phyloP scores from a whole-genome alignment of 352 stramenopile species.

The Pythium dissotocum region DNA sequence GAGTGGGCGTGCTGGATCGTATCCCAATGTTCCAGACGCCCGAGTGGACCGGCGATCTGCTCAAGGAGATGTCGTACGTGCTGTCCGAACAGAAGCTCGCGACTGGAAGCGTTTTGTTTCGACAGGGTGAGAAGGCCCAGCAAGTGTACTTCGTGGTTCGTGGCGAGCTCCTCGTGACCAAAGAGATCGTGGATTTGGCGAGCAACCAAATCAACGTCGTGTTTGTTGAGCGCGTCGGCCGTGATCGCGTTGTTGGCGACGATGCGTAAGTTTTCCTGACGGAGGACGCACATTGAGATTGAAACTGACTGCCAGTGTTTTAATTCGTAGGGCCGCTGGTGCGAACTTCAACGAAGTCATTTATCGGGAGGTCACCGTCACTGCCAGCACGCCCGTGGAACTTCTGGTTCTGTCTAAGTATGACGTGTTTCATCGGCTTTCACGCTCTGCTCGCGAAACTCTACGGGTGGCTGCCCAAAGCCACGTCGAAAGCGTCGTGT shows the following conservation, averaged over 20 bases:
- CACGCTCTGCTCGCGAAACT: constrained; percentile 51
- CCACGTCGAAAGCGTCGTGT: constrained; percentile 54
- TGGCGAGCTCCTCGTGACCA: constrained; percentile 58
- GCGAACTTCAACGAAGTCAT: constrained; percentile 67
- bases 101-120: constrained; percentile 46
- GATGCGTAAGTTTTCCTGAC: constrained; percentile 60
- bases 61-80: constrained; percentile 78
- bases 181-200: constrained; percentile 46
- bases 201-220: constrained; percentile 36
- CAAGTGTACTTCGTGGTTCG: constrained; percentile 77
- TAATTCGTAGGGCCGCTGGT: constrained; percentile 44
- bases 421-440: constrained; percentile 75
- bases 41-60: constrained; percentile 67
- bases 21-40: constrained; percentile 77
- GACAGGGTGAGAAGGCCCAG: constrained; percentile 57
- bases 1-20: constrained; percentile 55
- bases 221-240: constrained; percentile 60
- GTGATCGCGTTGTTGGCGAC: constrained; percentile 63
- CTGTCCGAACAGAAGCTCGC: constrained; percentile 60
- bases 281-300: background rate
- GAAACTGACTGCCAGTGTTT: background rate
- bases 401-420: constrained; percentile 76
- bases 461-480: constrained; percentile 44
- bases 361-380: constrained; percentile 63
- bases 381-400: constrained; percentile 66